Percentiles rank a stretch among this genome's conserved stretches.
These are phyloP conservation scores for Xylaria sp. DNA, from an alignment of 2,329 filamentous ascomycete genomes.

Conservation along the genomic window DNA sequence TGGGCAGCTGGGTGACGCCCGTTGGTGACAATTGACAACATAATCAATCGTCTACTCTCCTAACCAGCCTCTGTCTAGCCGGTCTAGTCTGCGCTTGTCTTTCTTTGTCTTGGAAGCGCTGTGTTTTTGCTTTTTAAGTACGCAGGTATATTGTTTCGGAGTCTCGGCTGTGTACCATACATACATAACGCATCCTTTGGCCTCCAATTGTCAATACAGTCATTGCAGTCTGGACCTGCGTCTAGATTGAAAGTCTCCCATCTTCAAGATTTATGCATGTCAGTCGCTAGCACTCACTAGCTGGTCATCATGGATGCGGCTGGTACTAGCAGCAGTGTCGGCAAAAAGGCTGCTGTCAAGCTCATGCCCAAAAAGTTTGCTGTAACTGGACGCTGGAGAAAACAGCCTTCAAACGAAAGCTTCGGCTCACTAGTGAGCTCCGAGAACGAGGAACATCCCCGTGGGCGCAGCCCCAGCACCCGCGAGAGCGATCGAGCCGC, in stretches of 20 bases:
- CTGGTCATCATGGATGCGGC: slow-evolving; percentile 43
- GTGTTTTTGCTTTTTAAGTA: neutral
- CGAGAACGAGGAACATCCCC: slow-evolving; percentile 49
- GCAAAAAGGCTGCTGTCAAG: slow-evolving; percentile 44
- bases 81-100: neutral
- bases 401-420: slow-evolving; percentile 56
- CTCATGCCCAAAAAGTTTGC: slow-evolving; percentile 64
- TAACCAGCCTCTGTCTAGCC: no score
- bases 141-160: slow-evolving; percentile 2
- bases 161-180: slow-evolving; percentile 7
- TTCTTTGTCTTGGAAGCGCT: slow-evolving; percentile 3
- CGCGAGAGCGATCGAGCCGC: slow-evolving; percentile 36
- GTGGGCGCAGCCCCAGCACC: slow-evolving; percentile 45
- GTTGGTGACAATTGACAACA: slow-evolving; percentile 1
- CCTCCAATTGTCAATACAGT: neutral
- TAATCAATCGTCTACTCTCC: neutral
- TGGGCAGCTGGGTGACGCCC: neutral
- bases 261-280: slow-evolving; percentile 16
- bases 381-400: slow-evolving; percentile 60
- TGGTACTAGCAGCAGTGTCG: slow-evolving; percentile 31
- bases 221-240: neutral
- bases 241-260: slow-evolving; percentile 6
- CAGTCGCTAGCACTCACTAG: slow-evolving; percentile 10
- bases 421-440: slow-evolving; percentile 48
- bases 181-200: neutral